A percentile compares a stretch with the other conserved stretches of the same genome.
Evolutionary conservation across 306 rosid species (phyloP).

Genomic region (Mucuna pruriens): DNA sequence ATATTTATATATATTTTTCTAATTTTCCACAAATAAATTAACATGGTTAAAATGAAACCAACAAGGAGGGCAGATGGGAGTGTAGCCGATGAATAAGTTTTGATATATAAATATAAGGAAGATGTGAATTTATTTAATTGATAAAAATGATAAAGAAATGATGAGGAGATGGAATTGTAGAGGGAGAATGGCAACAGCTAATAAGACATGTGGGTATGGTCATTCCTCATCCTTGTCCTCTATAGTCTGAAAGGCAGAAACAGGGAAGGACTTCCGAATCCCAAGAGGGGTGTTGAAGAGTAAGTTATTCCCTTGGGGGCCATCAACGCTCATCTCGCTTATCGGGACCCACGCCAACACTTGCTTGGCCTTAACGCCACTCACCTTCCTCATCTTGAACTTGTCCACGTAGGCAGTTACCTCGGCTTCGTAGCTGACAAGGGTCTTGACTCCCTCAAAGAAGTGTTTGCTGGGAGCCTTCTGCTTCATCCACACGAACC

Average conservation of each 20-base stretch:
- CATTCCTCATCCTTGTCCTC: constrained; percentile 63
- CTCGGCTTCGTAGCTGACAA: constrained; percentile 67
- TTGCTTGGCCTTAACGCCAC: constrained; percentile 80
- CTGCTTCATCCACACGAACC: constrained; percentile 88
- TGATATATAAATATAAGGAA: no score
- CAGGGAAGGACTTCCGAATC: constrained; percentile 64
- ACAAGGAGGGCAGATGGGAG: no score
- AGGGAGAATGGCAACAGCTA: no score
- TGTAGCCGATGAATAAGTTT: no score
- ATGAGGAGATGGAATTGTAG: no score
- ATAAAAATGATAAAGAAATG: no score
- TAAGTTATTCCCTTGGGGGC: constrained; percentile 44
- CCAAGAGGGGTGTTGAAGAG: constrained; percentile 73
- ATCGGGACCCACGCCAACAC: constrained; percentile 76
- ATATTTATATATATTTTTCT: no score
- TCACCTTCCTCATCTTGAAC: constrained; percentile 78
- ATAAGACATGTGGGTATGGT: no score
- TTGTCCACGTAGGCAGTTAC: constrained; percentile 82
- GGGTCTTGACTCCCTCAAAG: constrained; percentile 51
- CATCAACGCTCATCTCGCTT: constrained; percentile 70
- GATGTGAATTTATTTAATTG: no score
- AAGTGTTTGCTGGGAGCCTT: constrained; percentile 67
- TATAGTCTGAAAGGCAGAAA: constrained; percentile 60
- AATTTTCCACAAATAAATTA: no score
- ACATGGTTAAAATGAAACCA: no score